Conservation (phyloP, 306 rosid species). For the Castanea crenata region DNA sequence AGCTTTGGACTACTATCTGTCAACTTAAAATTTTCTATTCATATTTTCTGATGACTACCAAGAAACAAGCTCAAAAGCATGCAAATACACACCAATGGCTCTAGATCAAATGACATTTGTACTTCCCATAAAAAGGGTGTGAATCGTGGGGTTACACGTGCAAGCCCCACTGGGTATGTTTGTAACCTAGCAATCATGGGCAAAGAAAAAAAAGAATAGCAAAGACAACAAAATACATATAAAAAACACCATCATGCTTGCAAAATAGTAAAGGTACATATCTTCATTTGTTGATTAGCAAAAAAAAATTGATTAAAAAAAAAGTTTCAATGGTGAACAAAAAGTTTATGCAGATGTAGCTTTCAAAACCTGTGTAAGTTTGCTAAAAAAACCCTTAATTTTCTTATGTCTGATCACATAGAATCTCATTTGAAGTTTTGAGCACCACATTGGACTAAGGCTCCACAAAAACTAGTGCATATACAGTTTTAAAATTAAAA, state of each 20-base stretch:
- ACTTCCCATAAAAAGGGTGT: background rate
- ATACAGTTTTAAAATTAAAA: background rate
- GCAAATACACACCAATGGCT: background rate
- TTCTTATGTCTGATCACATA: background rate
- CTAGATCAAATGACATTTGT: background rate
- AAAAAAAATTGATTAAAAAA: background rate
- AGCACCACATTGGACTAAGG: background rate
- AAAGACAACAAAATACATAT: background rate
- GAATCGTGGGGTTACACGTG: background rate
- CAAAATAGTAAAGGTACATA: background rate
- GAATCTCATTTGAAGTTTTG: background rate
- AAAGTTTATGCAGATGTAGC: background rate
- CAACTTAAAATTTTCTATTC: background rate
- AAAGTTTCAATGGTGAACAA: background rate
- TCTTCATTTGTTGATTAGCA: background rate
- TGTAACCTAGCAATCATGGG: background rate
- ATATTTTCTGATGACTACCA: background rate
- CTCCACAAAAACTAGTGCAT: background rate
- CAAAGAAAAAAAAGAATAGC: background rate
- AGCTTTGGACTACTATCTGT: background rate
- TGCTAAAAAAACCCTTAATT: background rate
- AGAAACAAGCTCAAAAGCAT: background rate
- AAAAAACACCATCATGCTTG: background rate
- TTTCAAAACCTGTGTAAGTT: background rate
- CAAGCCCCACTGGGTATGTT: constrained; percentile 1